Conservation (phyloP, 129 eudicot species). For the Pseudognaphalium luteoalbum region DNA sequence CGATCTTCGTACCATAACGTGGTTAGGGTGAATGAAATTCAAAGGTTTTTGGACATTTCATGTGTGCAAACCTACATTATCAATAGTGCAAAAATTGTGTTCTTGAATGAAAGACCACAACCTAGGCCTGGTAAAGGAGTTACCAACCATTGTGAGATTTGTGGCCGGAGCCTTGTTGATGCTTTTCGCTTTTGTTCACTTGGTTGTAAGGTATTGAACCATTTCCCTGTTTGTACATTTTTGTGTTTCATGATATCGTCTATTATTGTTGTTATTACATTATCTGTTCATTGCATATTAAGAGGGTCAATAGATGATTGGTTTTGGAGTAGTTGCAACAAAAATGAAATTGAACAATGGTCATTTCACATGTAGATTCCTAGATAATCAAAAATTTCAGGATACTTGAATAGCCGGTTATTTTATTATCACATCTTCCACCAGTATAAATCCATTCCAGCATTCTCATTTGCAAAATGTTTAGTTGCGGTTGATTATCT, state of each 20-base stretch:
- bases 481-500: neutral
- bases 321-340: neutral
- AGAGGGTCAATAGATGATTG: neutral
- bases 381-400: too few species aligned
- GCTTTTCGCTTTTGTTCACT: conserved; percentile 55
- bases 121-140: conserved; percentile 58
- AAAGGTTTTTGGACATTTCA: conserved; percentile 49
- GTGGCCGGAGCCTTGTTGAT: conserved; percentile 46
- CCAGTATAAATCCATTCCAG: neutral
- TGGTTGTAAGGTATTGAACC: conserved; percentile 51
- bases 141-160: conserved; percentile 46
- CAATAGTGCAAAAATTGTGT: conserved; percentile 59
- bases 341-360: neutral
- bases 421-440: neutral
- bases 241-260: neutral
- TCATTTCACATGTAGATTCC: neutral
- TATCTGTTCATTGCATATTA: neutral
- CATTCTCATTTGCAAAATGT: neutral
- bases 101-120: conserved; percentile 58
- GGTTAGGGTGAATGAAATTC: conserved; percentile 63
- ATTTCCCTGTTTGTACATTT: conserved; percentile 16
- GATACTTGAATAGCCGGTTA: too few species aligned
- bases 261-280: neutral
- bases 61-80: conserved; percentile 65
- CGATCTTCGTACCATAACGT: conserved; percentile 62